A percentile compares a stretch with the other conserved stretches of the same genome.
phyloP scores from a whole-genome alignment of 371 early-diverging fungal species.

The Lichtheimia corymbifera region DNA sequence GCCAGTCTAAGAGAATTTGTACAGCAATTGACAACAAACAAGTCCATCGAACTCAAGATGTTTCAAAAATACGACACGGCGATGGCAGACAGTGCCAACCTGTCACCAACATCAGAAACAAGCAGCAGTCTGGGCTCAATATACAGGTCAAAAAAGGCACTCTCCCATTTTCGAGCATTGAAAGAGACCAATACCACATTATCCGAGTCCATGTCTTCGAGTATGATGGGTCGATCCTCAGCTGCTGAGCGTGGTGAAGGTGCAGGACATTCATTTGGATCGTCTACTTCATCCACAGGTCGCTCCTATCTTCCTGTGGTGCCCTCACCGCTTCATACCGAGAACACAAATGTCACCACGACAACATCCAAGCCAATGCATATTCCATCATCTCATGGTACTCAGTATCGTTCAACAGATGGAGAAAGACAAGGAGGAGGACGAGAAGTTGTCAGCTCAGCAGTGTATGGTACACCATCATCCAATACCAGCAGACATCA shows the following conservation, averaged over 20 bases:
- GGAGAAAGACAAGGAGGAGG: too few relatives aligned
- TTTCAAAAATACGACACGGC: constrained; percentile 19
- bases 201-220: constrained; percentile 26
- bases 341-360: background rate
- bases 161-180: constrained; percentile 32
- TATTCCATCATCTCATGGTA: background rate
- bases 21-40: constrained; percentile 49
- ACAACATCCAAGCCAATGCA: background rate
- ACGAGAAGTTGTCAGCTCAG: background rate
- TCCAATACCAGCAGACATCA: background rate
- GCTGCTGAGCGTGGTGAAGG: constrained; percentile 8
- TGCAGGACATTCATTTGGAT: constrained; percentile 8
- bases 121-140: constrained; percentile 18
- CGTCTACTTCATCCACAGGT: constrained; percentile 28
- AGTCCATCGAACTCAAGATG: constrained; percentile 40
- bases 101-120: constrained; percentile 3
- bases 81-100: background rate
- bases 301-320: constrained; percentile 42
- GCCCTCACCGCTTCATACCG: constrained; percentile 44
- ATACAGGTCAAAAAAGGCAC: constrained; percentile 31
- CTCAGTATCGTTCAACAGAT: too few relatives aligned
- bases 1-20: constrained; percentile 65
- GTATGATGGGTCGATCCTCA: constrained; percentile 14
- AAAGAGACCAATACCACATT: constrained; percentile 24
- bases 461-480: constrained; percentile 3